phyloP scores from a whole-genome alignment of 78 protist genomes.

The Dictyostelium intermedium region DNA sequence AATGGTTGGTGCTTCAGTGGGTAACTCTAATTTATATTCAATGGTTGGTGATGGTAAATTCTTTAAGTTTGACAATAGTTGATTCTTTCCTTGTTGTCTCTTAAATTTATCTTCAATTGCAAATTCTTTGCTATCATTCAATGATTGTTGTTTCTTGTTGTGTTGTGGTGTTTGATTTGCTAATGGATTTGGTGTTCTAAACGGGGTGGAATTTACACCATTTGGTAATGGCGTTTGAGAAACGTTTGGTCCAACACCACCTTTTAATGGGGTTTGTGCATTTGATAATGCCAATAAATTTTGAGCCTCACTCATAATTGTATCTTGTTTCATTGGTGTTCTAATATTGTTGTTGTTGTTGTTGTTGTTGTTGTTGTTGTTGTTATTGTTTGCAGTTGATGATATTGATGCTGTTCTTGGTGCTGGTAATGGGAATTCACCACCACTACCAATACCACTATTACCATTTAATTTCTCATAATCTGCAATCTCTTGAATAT shows the following conservation, averaged over 20 bases:
- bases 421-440: not conserved
- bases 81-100: not conserved
- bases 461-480: conserved; percentile 18
- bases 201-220: not conserved
- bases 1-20: not conserved
- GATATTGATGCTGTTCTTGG: not conserved
- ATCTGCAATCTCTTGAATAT: conserved; percentile 87
- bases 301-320: conserved; percentile 68
- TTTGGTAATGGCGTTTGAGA: conserved; percentile 49
- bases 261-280: conserved; percentile 83
- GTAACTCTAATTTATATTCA: conserved; percentile 34
- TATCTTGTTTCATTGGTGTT: conserved; percentile 69
- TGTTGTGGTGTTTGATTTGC: conserved; percentile 45
- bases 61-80: not conserved
- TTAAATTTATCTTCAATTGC: not conserved
- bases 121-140: not conserved
- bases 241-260: conserved; percentile 66
- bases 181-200: conserved; percentile 60
- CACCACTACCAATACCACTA: not conserved
- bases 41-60: conserved; percentile 53
- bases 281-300: conserved; percentile 43
- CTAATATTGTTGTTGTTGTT: not conserved
- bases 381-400: not conserved
- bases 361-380: not conserved
- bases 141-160: not conserved